Evolutionary conservation across 1,139 yeast genomes (phyloP), one percentile per base, ranked within the genome.

Genomic region (Ogataea hybrid): DNA sequence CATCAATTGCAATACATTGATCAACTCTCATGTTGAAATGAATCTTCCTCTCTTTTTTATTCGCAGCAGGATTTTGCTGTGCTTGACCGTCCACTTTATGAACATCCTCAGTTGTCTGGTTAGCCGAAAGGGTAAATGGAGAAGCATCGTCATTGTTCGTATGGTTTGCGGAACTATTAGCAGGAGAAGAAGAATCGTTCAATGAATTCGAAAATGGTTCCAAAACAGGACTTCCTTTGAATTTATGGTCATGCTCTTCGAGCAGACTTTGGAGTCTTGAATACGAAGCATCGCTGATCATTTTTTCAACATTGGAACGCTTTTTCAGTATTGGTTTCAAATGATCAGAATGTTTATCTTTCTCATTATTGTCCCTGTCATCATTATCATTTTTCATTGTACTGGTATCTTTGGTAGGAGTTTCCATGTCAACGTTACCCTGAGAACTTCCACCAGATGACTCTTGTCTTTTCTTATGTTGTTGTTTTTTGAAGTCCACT

Each of bases 11-110:
- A 46, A 85, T 79, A 62, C 97, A 90, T 64, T 92, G 97, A 60
- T 86, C 90, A 21, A 92, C 98, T 45, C 89, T 79, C 58, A 88
- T 95, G 59, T 84, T 90, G 65, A 92, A 92, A 65, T 89, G 97
- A 44, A 90, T 89, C 52, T 76, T 92, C 48, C 92, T 73, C 36
- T 65, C 69, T 42, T 64, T 67, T 49, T 64, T 64, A 28, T 32
- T 18, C 40, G 39, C 17, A 15, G n/a, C n/a, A 15, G 16, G 10
- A n/a, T 21, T 16, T 10, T 5, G 20, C 16, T 22, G 23, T 30
- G 23, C 18, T 10, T 16, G 25, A 11, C 37, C 41, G 9, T 35
- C 30, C 9, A 49, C 7, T 18, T 18, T 18, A 18, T 18, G 20
- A 6, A 18, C 23, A 28, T 51, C 52, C 10, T 49, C 54, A 2